Evolutionary conservation across 2,329 filamentous ascomycete genomes (phyloP), one percentile per base, ranked within the genome.

Genomic region (Scedosporium minutisporum): DNA sequence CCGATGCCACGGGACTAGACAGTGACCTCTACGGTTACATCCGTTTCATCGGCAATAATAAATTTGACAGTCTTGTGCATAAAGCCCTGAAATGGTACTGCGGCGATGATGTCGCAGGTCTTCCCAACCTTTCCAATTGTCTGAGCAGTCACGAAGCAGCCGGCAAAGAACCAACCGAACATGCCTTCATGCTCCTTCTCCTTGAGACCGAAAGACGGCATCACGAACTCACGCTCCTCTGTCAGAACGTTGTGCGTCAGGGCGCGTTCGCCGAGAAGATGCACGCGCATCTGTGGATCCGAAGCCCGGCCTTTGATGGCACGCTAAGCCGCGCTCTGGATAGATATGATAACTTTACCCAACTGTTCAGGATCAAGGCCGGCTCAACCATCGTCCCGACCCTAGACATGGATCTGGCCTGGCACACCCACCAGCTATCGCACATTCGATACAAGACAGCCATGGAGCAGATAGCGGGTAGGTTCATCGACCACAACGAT

Each of bases 371-470:
- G 38, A 62, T 66, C 0, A 67, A 73, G 61, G 68, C 69, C 4
- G 62, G 62, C 5, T 69, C 27, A 9, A 72, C 70, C 14, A 64
- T 75, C 3, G 76, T 78, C 2, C 77, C 77, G 0, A 77, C 76
- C 0, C 65, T 77, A 4, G 76, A 78, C 63, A 72, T 79, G 18
- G 76, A 79, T 63, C 67, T 79, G 0, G 71, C 71, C 0, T 79
- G 77, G 77, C 75, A 78, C 58, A 79, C 77, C 0, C 75, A 78
- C 60, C 76, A 77, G 61, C 73, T 72, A 57, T 71, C 69, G 1
- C 68, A 73, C 0, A 63, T 27, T 1, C 14, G 62, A 1, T 78
- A 78, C 63, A 64, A 63, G 0, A 42, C 62, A 23, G 65, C 62
- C 0, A 66, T 66, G 55, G 66, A 67, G 46, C 51, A 61, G 0